Evolutionary conservation across 768 basidiomycete genomes (phyloP), one percentile per base, ranked within the genome.

Genomic region (Harrya chromipes): DNA sequence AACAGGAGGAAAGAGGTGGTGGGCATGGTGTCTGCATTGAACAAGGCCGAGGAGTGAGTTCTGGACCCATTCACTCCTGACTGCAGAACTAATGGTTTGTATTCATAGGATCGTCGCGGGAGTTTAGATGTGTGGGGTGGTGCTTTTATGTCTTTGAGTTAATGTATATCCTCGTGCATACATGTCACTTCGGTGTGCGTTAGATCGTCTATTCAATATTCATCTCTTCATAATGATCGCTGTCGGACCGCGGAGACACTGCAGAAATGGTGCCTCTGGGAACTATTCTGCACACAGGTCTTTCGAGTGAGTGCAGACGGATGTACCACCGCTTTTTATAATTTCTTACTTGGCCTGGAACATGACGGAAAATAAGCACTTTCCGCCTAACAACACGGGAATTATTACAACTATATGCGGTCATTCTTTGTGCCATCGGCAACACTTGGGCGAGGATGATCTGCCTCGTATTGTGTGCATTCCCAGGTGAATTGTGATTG

Each of bases 41-140:
- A 94, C 70, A 94, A 97, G 76, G 94, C 94, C 12, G 95, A 98
- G 71, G 90, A 93, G 89, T 92, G 87, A 91, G 89, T 91, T 50
- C 35, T 43, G 20, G 27, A n/a, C 38, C 27, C 17, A 42, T 36
- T 47, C 21, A 48, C 42, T 33, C 46, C 19, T 23, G 34, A 38
- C 40, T 20, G 38, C 35, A 43, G n/a, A 23, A 46, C 50, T 66
- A 46, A 65, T 33, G 13, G 24, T 43, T 44, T 21, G 17, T 26
- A 13, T 37, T 41, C 29, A 27, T 39, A 83, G 82, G 73, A 83
- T 83, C 50, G 83, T 83, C 26, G 82, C 82, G 37, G 83, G 83
- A 48, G 83, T 83, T 29, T 83, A 70, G 65, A 55, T 37, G 39
- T 46, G 35, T 26, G 36, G n/a, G 8, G 12, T 40, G 35, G 39